Base-by-base conservation (phyloP, 805 yeast genomes). In the Kuraishia piskuri region DNA sequence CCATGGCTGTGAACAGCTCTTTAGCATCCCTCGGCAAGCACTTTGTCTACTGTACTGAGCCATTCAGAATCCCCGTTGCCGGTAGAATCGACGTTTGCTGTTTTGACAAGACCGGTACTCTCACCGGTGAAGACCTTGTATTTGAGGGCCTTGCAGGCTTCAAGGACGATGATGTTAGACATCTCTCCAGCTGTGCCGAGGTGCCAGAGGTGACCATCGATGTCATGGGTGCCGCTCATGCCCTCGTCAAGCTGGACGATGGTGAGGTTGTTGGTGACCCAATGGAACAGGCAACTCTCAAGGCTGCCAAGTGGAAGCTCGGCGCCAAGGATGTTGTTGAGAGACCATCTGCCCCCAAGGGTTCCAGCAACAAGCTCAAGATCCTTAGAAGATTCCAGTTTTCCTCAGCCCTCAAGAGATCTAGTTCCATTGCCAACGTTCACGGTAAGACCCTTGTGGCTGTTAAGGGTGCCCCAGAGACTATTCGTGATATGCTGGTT, bases 261-360 rank as follows among this genome's bases (percentile, higher is more conserved):
- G 99, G 98, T 61, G 98, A 94, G 57, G 82, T 91, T 60, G 99
- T 94, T 56, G 99, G 99, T 71, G 99, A 94, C 66, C 97, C 99
- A 58, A 92, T 94, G 98, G 99, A 94, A 72, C 90, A 90, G 71
- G 97, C 95, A 24, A 94, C 99, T 52, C 75, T 94, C 61, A 84
- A 83, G 59, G 92, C 96, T 46, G 80, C 94, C 54, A 82, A 83
- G 26, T 94, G 97, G 97, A 76, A 74, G 46, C 86, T 94, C 58
- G 88, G 86, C 52, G 78, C 76, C 53, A 88, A 90, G 59, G 96
- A 90, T 65, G 68, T 78, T 51, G 86, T 87, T 48, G 78, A 76
- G 56, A 79, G 82, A 66, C 58, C 63, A 2, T 37, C 31, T 19
- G 46, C 54, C 23, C 59, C 58, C 45, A 70, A 71, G 56, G 52